Evolutionary conservation across 371 early-diverging fungal genomes (phyloP).

Genomic region (Mucor indicus): DNA sequence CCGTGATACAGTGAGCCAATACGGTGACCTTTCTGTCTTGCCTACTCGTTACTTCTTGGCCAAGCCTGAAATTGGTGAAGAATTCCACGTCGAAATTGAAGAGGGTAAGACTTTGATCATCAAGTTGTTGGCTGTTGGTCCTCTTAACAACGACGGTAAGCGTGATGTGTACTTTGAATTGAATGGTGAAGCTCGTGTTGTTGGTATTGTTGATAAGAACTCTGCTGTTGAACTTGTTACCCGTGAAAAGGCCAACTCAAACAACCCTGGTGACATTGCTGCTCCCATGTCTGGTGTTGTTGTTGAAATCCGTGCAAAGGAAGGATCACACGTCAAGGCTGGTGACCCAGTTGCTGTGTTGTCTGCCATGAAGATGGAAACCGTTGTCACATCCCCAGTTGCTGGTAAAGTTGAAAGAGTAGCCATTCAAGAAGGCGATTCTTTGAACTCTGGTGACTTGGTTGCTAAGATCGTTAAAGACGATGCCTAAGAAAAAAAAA

Average conservation of each 20-base stretch:
- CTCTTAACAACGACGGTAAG: slow-evolving; percentile 68
- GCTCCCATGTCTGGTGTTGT: slow-evolving; percentile 94
- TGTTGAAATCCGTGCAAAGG: slow-evolving; percentile 81
- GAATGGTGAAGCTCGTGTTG: slow-evolving; percentile 90
- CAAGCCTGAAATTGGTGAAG: slow-evolving; percentile 83
- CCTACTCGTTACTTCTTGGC: slow-evolving; percentile 88
- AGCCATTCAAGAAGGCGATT: slow-evolving; percentile 69
- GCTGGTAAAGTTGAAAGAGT: slow-evolving; percentile 75
- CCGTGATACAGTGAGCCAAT: slow-evolving; percentile 64
- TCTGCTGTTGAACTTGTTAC: slow-evolving; percentile 62
- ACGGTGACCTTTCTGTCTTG: slow-evolving; percentile 82
- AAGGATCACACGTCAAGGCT: slow-evolving; percentile 74
- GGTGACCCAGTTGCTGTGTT: slow-evolving; percentile 89
- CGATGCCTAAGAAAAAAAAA: not conserved
- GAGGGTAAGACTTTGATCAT: slow-evolving; percentile 87
- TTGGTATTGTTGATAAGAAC: slow-evolving; percentile 63
- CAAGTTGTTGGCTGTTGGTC: slow-evolving; percentile 84
- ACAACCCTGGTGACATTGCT: slow-evolving; percentile 77
- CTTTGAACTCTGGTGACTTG: slow-evolving; percentile 77
- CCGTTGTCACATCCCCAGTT: slow-evolving; percentile 82
- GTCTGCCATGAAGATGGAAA: slow-evolving; percentile 97
- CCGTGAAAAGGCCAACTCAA: slow-evolving; percentile 74
- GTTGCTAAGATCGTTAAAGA: slow-evolving; percentile 61
- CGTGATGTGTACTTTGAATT: slow-evolving; percentile 93
- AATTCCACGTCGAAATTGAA: slow-evolving; percentile 81